These are phyloP conservation scores for Cercospora sp. DNA, from an alignment of 2,329 filamentous ascomycete genomes.

Conservation along the genomic window DNA sequence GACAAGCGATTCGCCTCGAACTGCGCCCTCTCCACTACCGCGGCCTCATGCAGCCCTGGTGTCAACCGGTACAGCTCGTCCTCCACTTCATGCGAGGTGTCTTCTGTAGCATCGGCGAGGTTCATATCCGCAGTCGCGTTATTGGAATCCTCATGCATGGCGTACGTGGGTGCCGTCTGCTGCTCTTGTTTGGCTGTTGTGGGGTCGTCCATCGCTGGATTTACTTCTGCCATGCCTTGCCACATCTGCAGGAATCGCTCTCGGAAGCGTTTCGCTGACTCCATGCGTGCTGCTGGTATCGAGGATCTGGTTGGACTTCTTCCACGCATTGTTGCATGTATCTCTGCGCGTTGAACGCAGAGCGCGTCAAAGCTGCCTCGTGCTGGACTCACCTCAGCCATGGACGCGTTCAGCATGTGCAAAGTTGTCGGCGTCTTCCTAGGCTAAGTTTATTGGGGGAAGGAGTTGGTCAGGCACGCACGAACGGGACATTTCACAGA, in stretches of 20 bases:
- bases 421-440: neutral
- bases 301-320: neutral
- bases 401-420: neutral
- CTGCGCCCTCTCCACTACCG: neutral
- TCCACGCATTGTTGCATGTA: neutral
- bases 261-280: neutral
- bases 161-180: neutral
- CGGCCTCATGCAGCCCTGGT: neutral
- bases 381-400: no score
- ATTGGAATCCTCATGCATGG: neutral
- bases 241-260: constrained; percentile 1
- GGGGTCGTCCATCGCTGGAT: neutral
- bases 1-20: neutral
- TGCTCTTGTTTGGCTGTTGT: neutral
- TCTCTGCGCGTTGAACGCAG: neutral
- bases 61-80: neutral
- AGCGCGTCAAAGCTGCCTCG: no score
- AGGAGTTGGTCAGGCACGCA: neutral
- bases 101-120: neutral
- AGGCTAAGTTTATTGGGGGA: neutral
- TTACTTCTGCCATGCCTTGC: neutral
- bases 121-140: neutral
- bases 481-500: neutral
- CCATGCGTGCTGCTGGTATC: neutral
- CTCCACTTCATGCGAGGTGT: neutral